A percentile compares a stretch with the other conserved stretches of the same genome.
These are phyloP conservation scores for Boletus vermiculosoides DNA, from an alignment of 768 basidiomycete genomes.

Conservation along the genomic window DNA sequence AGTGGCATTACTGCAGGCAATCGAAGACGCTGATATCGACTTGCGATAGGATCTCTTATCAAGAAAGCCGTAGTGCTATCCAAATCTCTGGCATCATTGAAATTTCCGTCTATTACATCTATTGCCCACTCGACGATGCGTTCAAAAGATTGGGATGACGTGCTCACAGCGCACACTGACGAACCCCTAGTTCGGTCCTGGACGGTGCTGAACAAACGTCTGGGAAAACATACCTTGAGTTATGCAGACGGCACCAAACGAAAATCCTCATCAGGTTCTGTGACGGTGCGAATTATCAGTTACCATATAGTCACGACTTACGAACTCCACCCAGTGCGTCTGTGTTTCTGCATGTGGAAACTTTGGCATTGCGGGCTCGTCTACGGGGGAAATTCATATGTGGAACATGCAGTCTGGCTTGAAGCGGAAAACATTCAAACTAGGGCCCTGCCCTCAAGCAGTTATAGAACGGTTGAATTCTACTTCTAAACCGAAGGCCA, in stretches of 20 bases:
- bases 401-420: slow-evolving; percentile 98
- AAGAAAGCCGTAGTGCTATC: slow-evolving; percentile 79
- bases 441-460: slow-evolving; percentile 63
- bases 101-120: slow-evolving; percentile 77
- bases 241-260: slow-evolving; percentile 49
- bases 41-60: slow-evolving; percentile 65
- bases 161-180: slow-evolving; percentile 85
- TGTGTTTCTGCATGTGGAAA: slow-evolving; percentile 95
- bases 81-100: slow-evolving; percentile 77
- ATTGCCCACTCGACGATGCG: slow-evolving; percentile 78
- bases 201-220: slow-evolving; percentile 77
- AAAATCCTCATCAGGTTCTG: slow-evolving; percentile 56
- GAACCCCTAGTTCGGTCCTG: slow-evolving; percentile 84
- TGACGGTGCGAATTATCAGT: slow-evolving; percentile 55
- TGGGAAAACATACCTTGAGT: slow-evolving; percentile 73
- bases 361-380: slow-evolving; percentile 84
- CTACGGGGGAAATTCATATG: slow-evolving; percentile 77
- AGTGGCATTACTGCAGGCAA: neutral
- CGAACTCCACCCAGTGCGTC: slow-evolving; percentile 52
- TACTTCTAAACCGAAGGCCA: slow-evolving; percentile 39
- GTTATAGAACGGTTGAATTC: slow-evolving; percentile 44
- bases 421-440: slow-evolving; percentile 69
- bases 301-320: neutral
- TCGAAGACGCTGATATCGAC: slow-evolving; percentile 1
- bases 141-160: slow-evolving; percentile 96